Base-by-base conservation (phyloP, 108 stramenopile species). In the Skeletonema potamos region DNA sequence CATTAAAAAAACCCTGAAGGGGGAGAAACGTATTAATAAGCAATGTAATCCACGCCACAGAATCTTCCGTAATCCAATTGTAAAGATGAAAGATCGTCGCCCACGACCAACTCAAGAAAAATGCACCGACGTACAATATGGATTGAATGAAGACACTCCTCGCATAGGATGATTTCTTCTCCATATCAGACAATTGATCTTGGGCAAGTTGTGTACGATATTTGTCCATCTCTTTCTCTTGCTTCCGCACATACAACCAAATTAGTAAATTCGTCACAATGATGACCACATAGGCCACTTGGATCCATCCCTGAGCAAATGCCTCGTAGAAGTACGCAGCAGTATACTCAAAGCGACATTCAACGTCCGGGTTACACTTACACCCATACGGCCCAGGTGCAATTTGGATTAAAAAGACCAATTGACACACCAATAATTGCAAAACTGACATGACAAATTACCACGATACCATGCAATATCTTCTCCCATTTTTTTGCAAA, bases 361-460 rank as follows among this genome's bases (percentile, higher is more conserved):
- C 3, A 3, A 17, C 43, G 4, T n/a, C 17, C 43, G 17, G 17
- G 11, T n/a, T 3, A 0, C 0, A 11, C 15, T 0, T 18, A 4
- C 17, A 17, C 0, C 1, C 43, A 18, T 44, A 44, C n/a, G 46
- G 20, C 20, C 20, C 46, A 48, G 46, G 22, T 1, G 46, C 6
- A 22, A 48, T 48, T 59, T 2, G 58, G 58, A 34, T 59, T 59
- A 6, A 11, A 59, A 8, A 59, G 18, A 12, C 58, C 58, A 46
- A 58, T 58, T 1, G 57, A 28, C 6, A 30, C 57, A 58, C 57
- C 57, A n/a, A 30, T 13, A 30, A 58, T 59, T n/a, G 58, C 58
- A 59, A 59, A 59, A 17, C 58, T 46, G 4, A 59, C 15, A 46
- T 59, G 58, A 37, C 27, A 46, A 17, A 46, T 59, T 6, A 59